Evolutionary conservation across 2,329 filamentous ascomycete species (phyloP), one percentile per base, ranked within the genome.

Genomic region (Aspergillus pseudonomiae): DNA sequence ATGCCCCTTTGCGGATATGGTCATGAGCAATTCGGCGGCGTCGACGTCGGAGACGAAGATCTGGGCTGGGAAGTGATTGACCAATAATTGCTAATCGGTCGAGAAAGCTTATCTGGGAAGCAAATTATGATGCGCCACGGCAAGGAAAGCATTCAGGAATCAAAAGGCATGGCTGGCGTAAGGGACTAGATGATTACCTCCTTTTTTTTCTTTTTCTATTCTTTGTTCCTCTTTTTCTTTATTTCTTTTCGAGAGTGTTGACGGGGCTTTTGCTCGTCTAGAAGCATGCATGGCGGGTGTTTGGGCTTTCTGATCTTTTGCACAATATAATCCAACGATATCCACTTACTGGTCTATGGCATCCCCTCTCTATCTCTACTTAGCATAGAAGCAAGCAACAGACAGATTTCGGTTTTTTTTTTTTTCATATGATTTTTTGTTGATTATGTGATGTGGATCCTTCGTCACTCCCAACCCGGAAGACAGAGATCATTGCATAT

Each of bases 1-100:
- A 5, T 76, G 75, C 67, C 75, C 75, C 4, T 77, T 77, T 61
- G 70, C 73, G 0, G 71, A 73, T 6, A 59, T 76, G 58, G 67
- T 54, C 26, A 21, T 55, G n/a, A 36, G 32, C 24, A 24, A 30
- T 24, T 36, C 30, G 9, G 30, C 65, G 9, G 68, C 70, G 59
- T 53, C 62, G 6, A 57, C 64, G 9, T 65, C 72, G 9, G 66
- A 75, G 56, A 77, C 74, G 1, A 75, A 73, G 65, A 75, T 77
- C 63, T 76, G 69, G 67, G 69, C 68, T 36, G 69, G 65, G 41
- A 64, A 63, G 50, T 67, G 61, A 64, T 39, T 28, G 21, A 48
- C 16, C 45, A 24, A 48, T 26, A 26, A 24, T 24, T 26, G n/a
- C 10, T 36, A 12, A 26, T 46, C 43, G n/a, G 43, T 26, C 21